phyloP scores from a whole-genome alignment of 352 stramenopile genomes.

The Pythium aphanidermatum region DNA sequence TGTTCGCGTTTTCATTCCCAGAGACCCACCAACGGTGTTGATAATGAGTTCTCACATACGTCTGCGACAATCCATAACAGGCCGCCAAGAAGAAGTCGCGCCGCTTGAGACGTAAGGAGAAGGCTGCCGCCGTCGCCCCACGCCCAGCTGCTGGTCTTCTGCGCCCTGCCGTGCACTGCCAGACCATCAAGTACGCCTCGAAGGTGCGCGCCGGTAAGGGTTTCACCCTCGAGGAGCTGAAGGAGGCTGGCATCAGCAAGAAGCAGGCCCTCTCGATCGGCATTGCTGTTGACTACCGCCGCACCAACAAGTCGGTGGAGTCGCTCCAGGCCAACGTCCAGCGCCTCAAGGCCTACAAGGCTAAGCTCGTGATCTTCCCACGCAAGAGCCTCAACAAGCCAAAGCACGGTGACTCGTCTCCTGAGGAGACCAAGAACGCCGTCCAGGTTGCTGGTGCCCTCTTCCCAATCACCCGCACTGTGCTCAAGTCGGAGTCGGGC shows the following conservation, averaged over 20 bases:
- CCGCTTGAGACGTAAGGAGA: constrained; percentile 92
- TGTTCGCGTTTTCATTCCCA: constrained; percentile 2
- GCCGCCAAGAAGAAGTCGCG: constrained; percentile 98
- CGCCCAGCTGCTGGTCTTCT: constrained; percentile 95
- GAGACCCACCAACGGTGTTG: too few species aligned
- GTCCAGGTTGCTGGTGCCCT: constrained; percentile 85
- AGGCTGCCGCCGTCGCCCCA: constrained; percentile 96
- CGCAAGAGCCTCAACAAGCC: constrained; percentile 94
- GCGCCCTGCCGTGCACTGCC: constrained; percentile 96
- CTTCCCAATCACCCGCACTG: constrained; percentile 73
- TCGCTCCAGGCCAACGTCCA: constrained; percentile 96
- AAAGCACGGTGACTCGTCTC: constrained; percentile 92
- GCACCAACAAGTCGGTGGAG: constrained; percentile 97
- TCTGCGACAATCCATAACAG: constrained; percentile 51
- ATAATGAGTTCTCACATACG: background rate
- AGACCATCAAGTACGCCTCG: constrained; percentile 97
- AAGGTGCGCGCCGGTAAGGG: constrained; percentile 97
- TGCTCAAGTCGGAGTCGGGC: constrained; percentile 67
- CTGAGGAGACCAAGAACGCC: constrained; percentile 89
- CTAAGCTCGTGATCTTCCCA: constrained; percentile 98
- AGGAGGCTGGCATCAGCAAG: constrained; percentile 94
- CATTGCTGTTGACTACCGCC: constrained; percentile 97
- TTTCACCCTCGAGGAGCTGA: constrained; percentile 99
- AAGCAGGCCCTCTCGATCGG: constrained; percentile 96
- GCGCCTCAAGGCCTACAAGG: constrained; percentile 98